Evolutionary conservation across 306 rosid species (phyloP).

Genomic region (Potentilla sterilis): DNA sequence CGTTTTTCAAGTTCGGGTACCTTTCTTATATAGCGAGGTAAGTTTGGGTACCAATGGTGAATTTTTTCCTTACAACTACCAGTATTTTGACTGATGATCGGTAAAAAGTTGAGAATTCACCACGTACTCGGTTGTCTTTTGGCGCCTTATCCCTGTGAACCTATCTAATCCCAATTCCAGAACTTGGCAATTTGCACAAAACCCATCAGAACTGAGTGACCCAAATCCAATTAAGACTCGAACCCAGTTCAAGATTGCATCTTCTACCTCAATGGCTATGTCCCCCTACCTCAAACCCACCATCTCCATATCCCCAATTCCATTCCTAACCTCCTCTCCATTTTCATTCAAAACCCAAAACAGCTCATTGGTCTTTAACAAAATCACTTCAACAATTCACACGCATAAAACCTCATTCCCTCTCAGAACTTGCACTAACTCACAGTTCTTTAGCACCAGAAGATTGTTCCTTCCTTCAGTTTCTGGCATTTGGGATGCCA

Average conservation of each 20-base stretch:
- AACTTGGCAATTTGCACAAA: not conserved
- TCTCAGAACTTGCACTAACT: constrained; percentile 1
- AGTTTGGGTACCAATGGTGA: no score
- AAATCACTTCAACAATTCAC: constrained; percentile 23
- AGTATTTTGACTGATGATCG: no score
- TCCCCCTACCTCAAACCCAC: constrained; percentile 36
- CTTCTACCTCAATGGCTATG: constrained; percentile 38
- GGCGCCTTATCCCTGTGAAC: constrained; percentile 40
- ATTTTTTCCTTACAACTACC: no score
- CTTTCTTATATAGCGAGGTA: no score
- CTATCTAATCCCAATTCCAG: not conserved
- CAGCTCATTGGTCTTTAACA: constrained; percentile 22
- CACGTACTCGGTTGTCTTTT: constrained; percentile 14
- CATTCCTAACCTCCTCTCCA: constrained; percentile 14
- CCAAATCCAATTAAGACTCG: constrained; percentile 4
- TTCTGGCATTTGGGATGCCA: constrained; percentile 82
- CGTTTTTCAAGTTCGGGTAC: no score
- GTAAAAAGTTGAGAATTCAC: not conserved
- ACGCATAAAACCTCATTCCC: constrained; percentile 22
- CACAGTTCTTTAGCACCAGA: constrained; percentile 31
- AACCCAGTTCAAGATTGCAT: constrained; percentile 13
- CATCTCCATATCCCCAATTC: constrained; percentile 30
- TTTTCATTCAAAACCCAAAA: constrained; percentile 30
- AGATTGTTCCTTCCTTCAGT: constrained; percentile 68
- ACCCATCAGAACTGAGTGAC: not conserved